These are phyloP conservation scores for Amaranthus cruentus DNA, from an alignment of 148 eudicot genomes.

Conservation along the genomic window DNA sequence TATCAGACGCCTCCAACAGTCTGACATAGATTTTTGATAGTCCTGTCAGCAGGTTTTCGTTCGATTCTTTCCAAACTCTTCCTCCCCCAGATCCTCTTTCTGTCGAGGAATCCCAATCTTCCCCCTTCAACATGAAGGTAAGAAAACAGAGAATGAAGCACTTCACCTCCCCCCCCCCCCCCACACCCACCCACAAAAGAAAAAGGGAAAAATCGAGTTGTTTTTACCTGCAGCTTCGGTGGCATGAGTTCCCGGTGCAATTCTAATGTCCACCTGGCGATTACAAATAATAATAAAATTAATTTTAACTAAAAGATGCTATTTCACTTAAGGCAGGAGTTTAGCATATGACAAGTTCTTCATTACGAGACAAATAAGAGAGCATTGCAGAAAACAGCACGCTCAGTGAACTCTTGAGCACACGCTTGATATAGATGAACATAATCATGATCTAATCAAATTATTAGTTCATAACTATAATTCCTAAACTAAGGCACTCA, in stretches of 20 bases:
- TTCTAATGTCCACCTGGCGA: conserved; percentile 78
- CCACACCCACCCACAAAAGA: not conserved
- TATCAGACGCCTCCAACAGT: too few species aligned
- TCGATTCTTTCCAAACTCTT: too few species aligned
- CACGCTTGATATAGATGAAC: not conserved
- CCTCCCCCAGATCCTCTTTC: too few species aligned
- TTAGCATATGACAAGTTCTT: not conserved
- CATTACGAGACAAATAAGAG: not conserved
- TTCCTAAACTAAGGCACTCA: not conserved
- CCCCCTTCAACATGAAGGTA: not conserved
- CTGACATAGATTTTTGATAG: too few species aligned
- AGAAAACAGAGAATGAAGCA: too few species aligned
- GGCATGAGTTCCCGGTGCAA: conserved; percentile 94
- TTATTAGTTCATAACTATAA: not conserved
- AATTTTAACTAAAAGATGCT: not conserved
- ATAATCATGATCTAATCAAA: not conserved
- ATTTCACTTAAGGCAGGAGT: not conserved
- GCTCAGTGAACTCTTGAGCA: not conserved
- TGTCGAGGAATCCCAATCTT: not conserved
- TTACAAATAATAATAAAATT: conserved; percentile 12
- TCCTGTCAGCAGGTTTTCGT: too few species aligned
- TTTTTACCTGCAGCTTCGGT: conserved; percentile 80
- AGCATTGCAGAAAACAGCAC: not conserved
- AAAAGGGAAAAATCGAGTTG: too few species aligned
- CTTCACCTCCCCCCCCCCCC: not conserved